A percentile compares a stretch with the other conserved stretches of the same genome.
phyloP scores from a whole-genome alignment of 1,284 basidiomycete species.

The Neotropicomus parvogracilis region DNA sequence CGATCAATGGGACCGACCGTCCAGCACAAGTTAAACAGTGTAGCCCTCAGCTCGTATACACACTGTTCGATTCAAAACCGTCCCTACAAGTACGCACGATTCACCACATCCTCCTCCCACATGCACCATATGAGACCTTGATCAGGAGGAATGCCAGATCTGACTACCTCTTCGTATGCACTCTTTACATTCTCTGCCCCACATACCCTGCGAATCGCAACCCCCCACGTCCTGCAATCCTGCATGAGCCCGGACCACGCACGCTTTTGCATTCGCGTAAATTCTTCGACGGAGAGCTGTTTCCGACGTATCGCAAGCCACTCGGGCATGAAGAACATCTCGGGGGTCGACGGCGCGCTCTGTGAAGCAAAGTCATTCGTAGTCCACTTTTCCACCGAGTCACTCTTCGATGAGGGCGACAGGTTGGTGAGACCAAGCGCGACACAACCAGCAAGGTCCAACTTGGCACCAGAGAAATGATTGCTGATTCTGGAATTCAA shows the following conservation, averaged over 20 bases:
- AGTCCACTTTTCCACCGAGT: slow-evolving; percentile 34
- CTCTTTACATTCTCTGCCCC: slow-evolving; percentile 45
- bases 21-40: too few species aligned
- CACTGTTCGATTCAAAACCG: not conserved
- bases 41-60: not conserved
- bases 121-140: slow-evolving; percentile 59
- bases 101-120: slow-evolving; percentile 41
- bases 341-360: slow-evolving; percentile 27
- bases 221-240: slow-evolving; percentile 50
- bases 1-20: too few species aligned
- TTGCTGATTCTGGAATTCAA: slow-evolving; percentile 44
- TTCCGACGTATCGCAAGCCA: slow-evolving; percentile 54
- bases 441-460: slow-evolving; percentile 41
- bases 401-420: slow-evolving; percentile 39
- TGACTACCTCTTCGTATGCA: slow-evolving; percentile 45
- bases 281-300: slow-evolving; percentile 44
- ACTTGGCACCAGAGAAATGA: slow-evolving; percentile 38
- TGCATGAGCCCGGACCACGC: slow-evolving; percentile 57
- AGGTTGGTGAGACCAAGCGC: slow-evolving; percentile 54
- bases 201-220: slow-evolving; percentile 44
- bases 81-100: slow-evolving; percentile 17
- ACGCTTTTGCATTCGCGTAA: slow-evolving; percentile 44
- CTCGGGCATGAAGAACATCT: slow-evolving; percentile 63
- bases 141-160: slow-evolving; percentile 47
- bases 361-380: slow-evolving; percentile 34